Evolutionary conservation across 2,329 filamentous ascomycete genomes (phyloP).

Genomic region (Calonectria honghensis): DNA sequence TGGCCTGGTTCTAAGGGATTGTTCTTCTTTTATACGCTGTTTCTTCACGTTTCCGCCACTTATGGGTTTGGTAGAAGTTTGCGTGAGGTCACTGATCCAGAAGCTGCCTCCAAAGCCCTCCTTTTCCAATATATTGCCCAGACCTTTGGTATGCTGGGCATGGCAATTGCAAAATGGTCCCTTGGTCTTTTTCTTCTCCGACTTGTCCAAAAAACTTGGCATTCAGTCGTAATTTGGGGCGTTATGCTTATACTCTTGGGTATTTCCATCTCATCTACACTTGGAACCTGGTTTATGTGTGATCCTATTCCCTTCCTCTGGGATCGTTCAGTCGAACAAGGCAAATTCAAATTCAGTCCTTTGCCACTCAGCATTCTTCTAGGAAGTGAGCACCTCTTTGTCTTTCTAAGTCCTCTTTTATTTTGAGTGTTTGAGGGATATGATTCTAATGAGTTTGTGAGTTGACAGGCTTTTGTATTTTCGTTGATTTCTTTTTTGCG

Average conservation of each 20-base stretch:
- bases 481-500: conserved; percentile 61
- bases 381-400: conserved; percentile 28
- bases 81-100: conserved; percentile 42
- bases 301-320: conserved; percentile 37
- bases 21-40: conserved; percentile 56
- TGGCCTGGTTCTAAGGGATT: conserved; percentile 30
- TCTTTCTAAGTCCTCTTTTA: neutral
- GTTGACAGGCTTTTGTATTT: conserved; percentile 40
- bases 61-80: conserved; percentile 59
- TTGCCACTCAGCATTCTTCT: conserved; percentile 27
- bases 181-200: conserved; percentile 61
- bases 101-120: conserved; percentile 49
- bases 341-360: conserved; percentile 32
- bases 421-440: neutral
- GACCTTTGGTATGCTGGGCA: conserved; percentile 59
- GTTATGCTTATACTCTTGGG: conserved; percentile 45
- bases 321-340: conserved; percentile 29
- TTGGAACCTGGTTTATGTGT: conserved; percentile 37
- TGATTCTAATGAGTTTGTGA: neutral
- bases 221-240: conserved; percentile 58
- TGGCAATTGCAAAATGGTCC: conserved; percentile 60
- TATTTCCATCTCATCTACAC: conserved; percentile 17
- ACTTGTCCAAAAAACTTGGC: conserved; percentile 56
- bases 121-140: conserved; percentile 57
- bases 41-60: conserved; percentile 53